Evolutionary conservation across 805 yeast species (phyloP), one percentile per base, ranked within the genome.

Genomic region (Candida succiphila): DNA sequence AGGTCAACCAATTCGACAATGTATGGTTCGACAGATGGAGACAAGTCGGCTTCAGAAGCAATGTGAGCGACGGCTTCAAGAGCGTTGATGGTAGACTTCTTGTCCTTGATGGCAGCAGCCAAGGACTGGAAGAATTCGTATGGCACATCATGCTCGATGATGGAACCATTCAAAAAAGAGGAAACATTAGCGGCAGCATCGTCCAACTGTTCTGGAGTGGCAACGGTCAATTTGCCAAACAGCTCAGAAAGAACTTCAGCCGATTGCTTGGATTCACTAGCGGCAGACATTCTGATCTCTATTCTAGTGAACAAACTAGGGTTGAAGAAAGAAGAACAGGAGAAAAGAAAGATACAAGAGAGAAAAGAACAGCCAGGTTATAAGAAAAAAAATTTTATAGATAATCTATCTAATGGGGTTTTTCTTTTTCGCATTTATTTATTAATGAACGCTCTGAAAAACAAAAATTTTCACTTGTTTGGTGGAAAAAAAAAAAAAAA

Each of bases 101-200:
- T 85, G 76, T 76, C 75, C 61, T 69, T 67, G 54, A 89, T 69
- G 49, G 92, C 77, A 53, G 72, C 73, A 60, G 72, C 68, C 61
- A 92, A 75, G 61, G 80, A 75, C 43, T 63, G 64, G 64, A 89
- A 85, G 75, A 89, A 87, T 54, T 75, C 78, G 55, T 68, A 78
- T 55, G 99, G 97, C 48, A 87, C 92, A 68, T 89, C 97, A 67
- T 92, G 97, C 72, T 92, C 98, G 62, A 89, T 88, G 67, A 88
- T 87, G 58, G 89, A 84, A 50, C 96, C 94, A 69, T 89, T 89
- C 65, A 92, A 75, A 74, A 92, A 88, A 43, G 92, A 74, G 46
- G 97, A 76, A 54, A 92, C 84, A 60, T 84, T 85, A 54, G 81
- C 62, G 57, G 96, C 92, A 60, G 94, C 88, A 58, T 74, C 78